Base-by-base conservation (phyloP, 139 green algal species). In the Mychonastes homosphaera region DNA sequence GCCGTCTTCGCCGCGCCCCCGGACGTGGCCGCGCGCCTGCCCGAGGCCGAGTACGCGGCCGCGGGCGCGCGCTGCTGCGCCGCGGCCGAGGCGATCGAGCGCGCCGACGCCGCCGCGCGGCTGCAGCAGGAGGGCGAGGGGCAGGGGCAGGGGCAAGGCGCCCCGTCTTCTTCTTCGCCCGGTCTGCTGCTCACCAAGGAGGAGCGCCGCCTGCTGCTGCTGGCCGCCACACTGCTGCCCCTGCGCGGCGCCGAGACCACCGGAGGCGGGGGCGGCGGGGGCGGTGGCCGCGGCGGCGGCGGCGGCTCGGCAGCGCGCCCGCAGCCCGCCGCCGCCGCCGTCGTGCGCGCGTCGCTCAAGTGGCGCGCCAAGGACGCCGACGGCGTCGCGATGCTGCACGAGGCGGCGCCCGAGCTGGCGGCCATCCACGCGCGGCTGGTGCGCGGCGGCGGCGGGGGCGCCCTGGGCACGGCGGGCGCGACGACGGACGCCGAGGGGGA, bases 221-320 rank as follows among this genome's bases (percentile, higher is more conserved):
- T 94, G 44, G 76, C 83, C 7, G 82, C 81, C 2, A 67, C 88
- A 56, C 63, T 94, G 56, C 71, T 94, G 69, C 86, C 86, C 6
- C 55, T 94, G 41, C 70, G 80, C 7, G 38, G 43, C 21, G 15
- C 35, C 10, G 30, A 13, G 5, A 52, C 53, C 26, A n/a, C 16
- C 3, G 15, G 30, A 5, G 48, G 56, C 30, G 85, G 82, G 63
- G 68, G 68, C 56, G 48, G 47, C 54, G 84, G 71, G 69, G n/a
- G n/a, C n/a, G n/a, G n/a, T n/a, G n/a, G n/a, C n/a, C n/a, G n/a
- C n/a, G n/a, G n/a, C n/a, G n/a, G n/a, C n/a, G n/a, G n/a, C n/a
- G n/a, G n/a, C n/a, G n/a, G n/a, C n/a, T n/a, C n/a, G n/a, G n/a
- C n/a, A n/a, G n/a, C n/a, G n/a, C n/a, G n/a, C n/a, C 61, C 63